A percentile compares a stretch with the other conserved stretches of the same genome.
Conservation (phyloP, 2,329 filamentous ascomycete genomes). For the Colletotrichum karsti region DNA sequence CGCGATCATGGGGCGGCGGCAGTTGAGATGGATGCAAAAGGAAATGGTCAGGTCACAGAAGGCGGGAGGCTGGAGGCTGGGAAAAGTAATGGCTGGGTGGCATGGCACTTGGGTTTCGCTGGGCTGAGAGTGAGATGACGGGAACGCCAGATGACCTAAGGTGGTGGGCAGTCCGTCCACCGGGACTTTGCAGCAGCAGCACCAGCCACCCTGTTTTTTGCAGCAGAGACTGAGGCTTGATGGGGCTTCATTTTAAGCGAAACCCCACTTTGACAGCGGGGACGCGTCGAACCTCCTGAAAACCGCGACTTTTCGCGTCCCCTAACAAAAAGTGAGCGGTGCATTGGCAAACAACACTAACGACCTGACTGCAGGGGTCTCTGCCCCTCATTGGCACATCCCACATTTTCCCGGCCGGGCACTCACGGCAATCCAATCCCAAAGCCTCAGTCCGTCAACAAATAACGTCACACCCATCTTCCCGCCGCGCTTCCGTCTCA, state of each 20-base stretch:
- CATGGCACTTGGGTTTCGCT: background rate
- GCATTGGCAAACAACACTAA: background rate
- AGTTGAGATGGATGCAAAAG: constrained; percentile 23
- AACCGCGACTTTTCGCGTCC: constrained; percentile 29
- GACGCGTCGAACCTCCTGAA: constrained; percentile 16
- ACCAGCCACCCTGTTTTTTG: constrained; percentile 25
- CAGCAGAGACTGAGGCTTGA: constrained; percentile 14
- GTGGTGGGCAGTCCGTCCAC: background rate
- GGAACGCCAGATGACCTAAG: too few relatives aligned
- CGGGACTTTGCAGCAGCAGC: constrained; percentile 15
- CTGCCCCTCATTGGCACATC: constrained; percentile 9
- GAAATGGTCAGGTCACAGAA: constrained; percentile 20
- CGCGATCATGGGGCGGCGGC: constrained; percentile 22
- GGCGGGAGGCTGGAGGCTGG: constrained; percentile 26
- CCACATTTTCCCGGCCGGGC: constrained; percentile 12
- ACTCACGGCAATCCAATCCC: constrained; percentile 11
- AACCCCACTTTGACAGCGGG: background rate
- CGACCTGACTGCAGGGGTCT: background rate
- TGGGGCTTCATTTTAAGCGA: constrained; percentile 24
- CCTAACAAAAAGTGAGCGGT: background rate
- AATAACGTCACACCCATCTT: constrained; percentile 25
- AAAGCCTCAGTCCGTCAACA: constrained; percentile 26
- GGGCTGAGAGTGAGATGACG: background rate
- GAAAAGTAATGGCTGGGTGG: constrained; percentile 26
- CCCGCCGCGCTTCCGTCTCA: constrained; percentile 6